Evolutionary conservation across 768 basidiomycete genomes (phyloP), one percentile per base, ranked within the genome.

Genomic region (Termitomyces sp.): DNA sequence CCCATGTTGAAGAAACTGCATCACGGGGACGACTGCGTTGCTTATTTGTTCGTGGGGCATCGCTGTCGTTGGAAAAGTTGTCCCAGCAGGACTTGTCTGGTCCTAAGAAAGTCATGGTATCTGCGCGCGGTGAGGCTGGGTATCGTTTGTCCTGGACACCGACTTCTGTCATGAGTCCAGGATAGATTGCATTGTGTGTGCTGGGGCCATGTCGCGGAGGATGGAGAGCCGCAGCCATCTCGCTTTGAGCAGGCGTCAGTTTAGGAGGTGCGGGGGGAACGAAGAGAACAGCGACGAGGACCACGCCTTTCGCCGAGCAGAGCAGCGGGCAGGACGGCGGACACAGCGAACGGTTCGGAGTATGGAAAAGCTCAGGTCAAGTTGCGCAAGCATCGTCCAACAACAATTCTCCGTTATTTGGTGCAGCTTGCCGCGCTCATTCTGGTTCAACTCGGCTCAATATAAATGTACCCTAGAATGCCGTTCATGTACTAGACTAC

Each of bases 101-200:
- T 53, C 68, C 59, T 6, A 68, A 63, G 57, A 76, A 4, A 7
- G 30, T 4, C 30, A 6, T 1, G 6, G 30, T 70, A 55, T 69
- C 66, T 33, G 67, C 48, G 46, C 61, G 69, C 47, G 65, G 65
- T 43, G 59, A 64, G 44, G 60, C 57, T 20, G 75, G 74, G 60
- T 87, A 86, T 66, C 86, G 77, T 66, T 80, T 81, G 74, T 87
- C 87, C 64, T 78, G 76, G 69, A 83, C 79, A 70, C 85, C 83
- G 61, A 83, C 75, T 57, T 86, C 86, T 57, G 80, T 73, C 68
- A 85, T 77, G 58, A 87, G 77, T 52, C 44, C 45, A 4, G 84
- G 74, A 70, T 84, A 85, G 60, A 79, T 68, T 56, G 68, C 70
- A 44, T 61, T 45, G 59, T 68, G 70, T 58, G 77, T 65, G 64